These are phyloP conservation scores for Martensiomyces pterosporus DNA, from an alignment of 192 early-diverging fungal genomes.

Conservation along the genomic window DNA sequence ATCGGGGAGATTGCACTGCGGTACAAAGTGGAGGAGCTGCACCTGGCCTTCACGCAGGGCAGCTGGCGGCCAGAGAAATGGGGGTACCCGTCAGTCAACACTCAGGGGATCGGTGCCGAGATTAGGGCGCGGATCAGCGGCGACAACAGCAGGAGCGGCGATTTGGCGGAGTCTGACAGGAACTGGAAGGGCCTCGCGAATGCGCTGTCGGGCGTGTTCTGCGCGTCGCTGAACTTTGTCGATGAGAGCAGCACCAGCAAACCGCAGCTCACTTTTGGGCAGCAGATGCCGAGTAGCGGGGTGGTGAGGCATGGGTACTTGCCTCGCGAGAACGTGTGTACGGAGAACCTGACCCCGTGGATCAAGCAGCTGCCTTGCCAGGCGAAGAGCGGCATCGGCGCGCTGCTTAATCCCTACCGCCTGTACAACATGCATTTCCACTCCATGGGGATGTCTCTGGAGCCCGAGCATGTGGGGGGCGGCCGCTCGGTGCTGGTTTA, in stretches of 20 bases:
- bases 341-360: slow-evolving; percentile 98
- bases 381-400: slow-evolving; percentile 82
- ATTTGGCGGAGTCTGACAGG: no score
- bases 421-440: slow-evolving; percentile 90
- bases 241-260: slow-evolving; percentile 67
- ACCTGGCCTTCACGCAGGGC: slow-evolving; percentile 88
- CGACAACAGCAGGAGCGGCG: slow-evolving; percentile 19
- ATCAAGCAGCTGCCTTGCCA: slow-evolving; percentile 94
- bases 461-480: slow-evolving; percentile 50
- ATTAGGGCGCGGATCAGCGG: slow-evolving; percentile 61
- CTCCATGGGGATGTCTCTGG: slow-evolving; percentile 77
- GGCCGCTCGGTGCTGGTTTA: slow-evolving; percentile 54
- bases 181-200: slow-evolving; percentile 87
- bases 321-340: slow-evolving; percentile 92
- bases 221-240: slow-evolving; percentile 94
- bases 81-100: slow-evolving; percentile 56
- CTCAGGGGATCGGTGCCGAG: slow-evolving; percentile 74
- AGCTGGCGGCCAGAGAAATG: slow-evolving; percentile 77
- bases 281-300: background rate
- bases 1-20: slow-evolving; percentile 77
- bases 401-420: slow-evolving; percentile 84
- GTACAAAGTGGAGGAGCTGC: slow-evolving; percentile 74
- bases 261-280: slow-evolving; percentile 51
- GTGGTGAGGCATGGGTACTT: slow-evolving; percentile 71
- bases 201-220: slow-evolving; percentile 90